Base-by-base conservation (phyloP, 495 filamentous ascomycete genomes). In the Tetracladium setigerum region DNA sequence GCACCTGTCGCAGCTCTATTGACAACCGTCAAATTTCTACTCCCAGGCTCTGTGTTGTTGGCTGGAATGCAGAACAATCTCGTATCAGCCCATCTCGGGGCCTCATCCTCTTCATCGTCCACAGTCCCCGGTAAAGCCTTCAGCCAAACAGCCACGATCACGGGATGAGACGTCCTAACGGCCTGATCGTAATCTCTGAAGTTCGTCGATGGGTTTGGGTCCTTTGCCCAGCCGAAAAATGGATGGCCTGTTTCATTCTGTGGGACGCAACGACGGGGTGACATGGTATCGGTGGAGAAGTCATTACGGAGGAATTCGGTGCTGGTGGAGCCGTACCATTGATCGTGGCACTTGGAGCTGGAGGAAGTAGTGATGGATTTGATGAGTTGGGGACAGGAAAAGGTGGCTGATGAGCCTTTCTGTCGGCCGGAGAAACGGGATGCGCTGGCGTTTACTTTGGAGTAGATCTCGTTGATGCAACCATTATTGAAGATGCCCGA, bases 21-120 rank as follows among this genome's bases (percentile, higher is more conserved):
- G 2, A 38, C 46, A 30, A 33, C 37, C 16, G 47, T 49, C 12
- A 49, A 24, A 13, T 49, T 49, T 18, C 47, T 41, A 19, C 47
- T 49, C 4, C 38, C 47, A 9, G 39, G 30, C 19, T 41, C 9
- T 2, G 47, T 49, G n/a, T 33, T 30, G 15, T 49, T 43, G 4
- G 19, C 38, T 5, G 47, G 47, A 6, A 49, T 14, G 30, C 47
- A 49, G 11, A 49, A 14, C 31, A 49, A 7, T 15, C 32, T 33
- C 1, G 39, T 43, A 31, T 49, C 33, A 7, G 47, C 38, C 47
- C 47, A 49, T 12, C 27, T 33, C 16, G 27, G n/a, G 14, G 13
- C 14, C 3, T 17, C 22, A 31, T 33, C 8, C 6, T 35, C 22
- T 27, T 27, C 22, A 41, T 32, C 41, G n/a, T 16, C 22, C 24